phyloP scores from a whole-genome alignment of 352 stramenopile genomes.

The Thalassiosira exigua region DNA sequence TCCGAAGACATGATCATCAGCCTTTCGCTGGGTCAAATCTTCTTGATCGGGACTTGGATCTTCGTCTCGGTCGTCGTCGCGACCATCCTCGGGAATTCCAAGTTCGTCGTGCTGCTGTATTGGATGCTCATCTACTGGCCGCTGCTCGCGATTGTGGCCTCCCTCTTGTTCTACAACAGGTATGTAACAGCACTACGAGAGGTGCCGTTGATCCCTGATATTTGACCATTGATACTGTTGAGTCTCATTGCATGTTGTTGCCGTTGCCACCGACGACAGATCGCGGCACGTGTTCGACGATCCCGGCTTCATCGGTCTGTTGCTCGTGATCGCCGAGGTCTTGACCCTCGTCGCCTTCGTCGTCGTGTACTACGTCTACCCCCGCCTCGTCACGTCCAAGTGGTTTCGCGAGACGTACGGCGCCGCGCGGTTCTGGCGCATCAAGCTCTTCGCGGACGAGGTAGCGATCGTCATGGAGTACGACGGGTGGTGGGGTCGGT shows the following conservation, averaged over 20 bases:
- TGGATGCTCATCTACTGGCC: slow-evolving; percentile 89
- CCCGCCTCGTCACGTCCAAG: slow-evolving; percentile 74
- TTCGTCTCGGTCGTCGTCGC: slow-evolving; percentile 68
- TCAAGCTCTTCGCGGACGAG: neutral
- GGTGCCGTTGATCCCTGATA: too few species aligned
- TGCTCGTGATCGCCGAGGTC: slow-evolving; percentile 67
- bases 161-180: slow-evolving; percentile 74
- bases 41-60: slow-evolving; percentile 73
- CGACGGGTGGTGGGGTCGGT: slow-evolving; percentile 32
- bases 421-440: slow-evolving; percentile 68
- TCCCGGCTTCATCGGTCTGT: slow-evolving; percentile 32
- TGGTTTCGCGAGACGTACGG: slow-evolving; percentile 66
- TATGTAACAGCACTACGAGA: slow-evolving; percentile 37
- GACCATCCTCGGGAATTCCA: slow-evolving; percentile 67
- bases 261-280: slow-evolving; percentile 7
- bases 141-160: slow-evolving; percentile 81
- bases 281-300: neutral
- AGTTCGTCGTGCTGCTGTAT: slow-evolving; percentile 82
- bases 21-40: slow-evolving; percentile 38
- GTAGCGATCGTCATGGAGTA: slow-evolving; percentile 28
- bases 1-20: slow-evolving; percentile 15
- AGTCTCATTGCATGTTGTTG: slow-evolving; percentile 37
- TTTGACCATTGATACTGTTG: too few species aligned
- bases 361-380: slow-evolving; percentile 84
- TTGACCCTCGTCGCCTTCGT: slow-evolving; percentile 80